Evolutionary conservation across 805 yeast species (phyloP).

Genomic region (Grigorovia transvaalensis): DNA sequence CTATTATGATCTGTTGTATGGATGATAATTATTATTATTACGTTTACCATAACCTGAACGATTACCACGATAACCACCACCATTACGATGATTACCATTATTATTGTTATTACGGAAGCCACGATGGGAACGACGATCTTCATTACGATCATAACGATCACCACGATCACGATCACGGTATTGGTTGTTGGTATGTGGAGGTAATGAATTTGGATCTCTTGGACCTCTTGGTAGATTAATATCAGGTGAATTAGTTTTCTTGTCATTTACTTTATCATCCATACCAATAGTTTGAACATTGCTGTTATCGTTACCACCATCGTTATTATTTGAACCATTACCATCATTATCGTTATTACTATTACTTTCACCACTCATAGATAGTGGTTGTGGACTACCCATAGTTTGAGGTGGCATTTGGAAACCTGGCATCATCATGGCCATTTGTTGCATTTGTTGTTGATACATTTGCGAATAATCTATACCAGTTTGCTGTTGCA

Average conservation of each 20-base stretch:
- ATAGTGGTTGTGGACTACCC: conserved; percentile 6
- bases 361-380: conserved; percentile 9
- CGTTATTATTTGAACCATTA: conserved; percentile 7
- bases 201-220: conserved; percentile 28
- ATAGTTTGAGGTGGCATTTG: conserved; percentile 12
- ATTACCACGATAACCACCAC: conserved; percentile 27
- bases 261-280: conserved; percentile 10
- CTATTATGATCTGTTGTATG: conserved; percentile 21
- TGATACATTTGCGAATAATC: conserved; percentile 29
- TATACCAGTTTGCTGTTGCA: conserved; percentile 29
- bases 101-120: conserved; percentile 31
- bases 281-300: not conserved
- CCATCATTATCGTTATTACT: conserved; percentile 17
- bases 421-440: conserved; percentile 20
- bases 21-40: conserved; percentile 25
- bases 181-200: conserved; percentile 39
- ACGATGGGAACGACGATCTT: conserved; percentile 26
- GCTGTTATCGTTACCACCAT: not conserved
- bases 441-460: conserved; percentile 30
- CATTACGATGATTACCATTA: conserved; percentile 23
- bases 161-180: conserved; percentile 41
- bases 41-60: conserved; percentile 11
- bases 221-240: conserved; percentile 44
- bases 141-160: conserved; percentile 31
- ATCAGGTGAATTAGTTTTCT: conserved; percentile 22